Base-by-base conservation (phyloP, 192 early-diverging fungal species). In the Helicostylum pulchrum region DNA sequence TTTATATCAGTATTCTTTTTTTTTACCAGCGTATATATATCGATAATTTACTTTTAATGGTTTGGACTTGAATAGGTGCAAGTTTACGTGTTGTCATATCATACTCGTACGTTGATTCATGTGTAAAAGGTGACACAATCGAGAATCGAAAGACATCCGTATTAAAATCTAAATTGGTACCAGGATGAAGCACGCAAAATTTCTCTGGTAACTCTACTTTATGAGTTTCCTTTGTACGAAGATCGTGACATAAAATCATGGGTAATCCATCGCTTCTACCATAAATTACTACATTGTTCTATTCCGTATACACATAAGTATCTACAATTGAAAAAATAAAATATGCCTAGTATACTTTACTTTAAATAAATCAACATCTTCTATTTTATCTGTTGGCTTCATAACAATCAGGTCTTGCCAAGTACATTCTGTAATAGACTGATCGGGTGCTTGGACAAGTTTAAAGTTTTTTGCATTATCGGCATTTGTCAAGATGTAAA, bases 321-420 rank as follows among this genome's bases (percentile, higher is more conserved):
- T 11, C 3, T 57, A 42, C 11, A 31, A 42, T 6, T 51, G 46
- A 57, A 32, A 57, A 32, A 54, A 45, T 10, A 32, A 23, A 57
- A 45, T 19, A 53, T 15, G 8, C 4, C 19, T 17, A 58, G 7
- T n/a, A 3, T 17, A 53, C 9, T 42, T 62, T 74, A 83, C 79
- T 53, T 79, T 75, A 54, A 92, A 90, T 31, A 92, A 77, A 61
- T 92, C 90, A 1, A 92, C 85, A 57, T 90, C 90, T 56, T 92
- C 87, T 42, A 92, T 89, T 21, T 78, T 82, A 60, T 90, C 87
- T 12, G 77, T 80, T 1, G 77, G 68, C 46, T 78, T 77, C 31
- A 88, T 73, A 0, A 68, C 67, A 65, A 90, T 75, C 39, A 88
- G 52, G 39, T 87, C 83, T 6, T 67, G 71, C 90, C 90, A 92